Percentiles rank a stretch among this genome's conserved stretches.
phyloP scores from a whole-genome alignment of 257 asterid genomes.

The Lithospermum erythrorhizon region DNA sequence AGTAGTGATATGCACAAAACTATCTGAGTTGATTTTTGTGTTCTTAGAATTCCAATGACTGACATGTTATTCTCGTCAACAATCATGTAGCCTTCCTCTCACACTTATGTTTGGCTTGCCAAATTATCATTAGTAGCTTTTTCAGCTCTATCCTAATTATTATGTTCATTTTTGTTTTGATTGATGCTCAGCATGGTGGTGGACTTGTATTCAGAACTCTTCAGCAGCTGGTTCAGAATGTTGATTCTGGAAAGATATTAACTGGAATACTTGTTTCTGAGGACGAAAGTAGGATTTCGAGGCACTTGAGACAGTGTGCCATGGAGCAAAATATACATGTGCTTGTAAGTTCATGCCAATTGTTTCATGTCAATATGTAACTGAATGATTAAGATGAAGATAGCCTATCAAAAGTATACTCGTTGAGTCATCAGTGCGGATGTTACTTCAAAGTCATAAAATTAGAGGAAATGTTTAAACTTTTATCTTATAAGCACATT shows the following conservation, averaged over 20 bases:
- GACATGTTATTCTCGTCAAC: not conserved
- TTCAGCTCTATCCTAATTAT: not conserved
- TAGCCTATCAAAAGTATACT: not conserved
- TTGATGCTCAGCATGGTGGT: constrained; percentile 58
- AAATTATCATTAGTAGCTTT: too few relatives aligned
- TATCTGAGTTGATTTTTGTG: too few relatives aligned
- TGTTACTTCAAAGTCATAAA: too few relatives aligned
- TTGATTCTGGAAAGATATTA: constrained; percentile 43
- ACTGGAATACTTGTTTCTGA: constrained; percentile 45
- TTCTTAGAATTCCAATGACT: not conserved
- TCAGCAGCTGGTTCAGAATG: constrained; percentile 45
- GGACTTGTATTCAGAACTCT: constrained; percentile 64
- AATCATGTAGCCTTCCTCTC: too few relatives aligned
- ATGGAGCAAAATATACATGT: constrained; percentile 46
- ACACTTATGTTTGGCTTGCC: not conserved
- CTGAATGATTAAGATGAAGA: not conserved
- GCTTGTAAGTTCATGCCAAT: constrained; percentile 31
- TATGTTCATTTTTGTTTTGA: constrained; percentile 1
- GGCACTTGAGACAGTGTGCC: constrained; percentile 75
- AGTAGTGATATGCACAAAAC: not conserved
- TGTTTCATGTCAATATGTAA: not conserved
- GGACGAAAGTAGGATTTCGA: constrained; percentile 41
- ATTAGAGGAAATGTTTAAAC: too few relatives aligned
- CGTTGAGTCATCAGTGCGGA: too few relatives aligned
- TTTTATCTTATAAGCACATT: too few relatives aligned